Evolutionary conservation across 2,329 filamentous ascomycete genomes (phyloP).

Genomic region (Malbranchea zuffiana): DNA sequence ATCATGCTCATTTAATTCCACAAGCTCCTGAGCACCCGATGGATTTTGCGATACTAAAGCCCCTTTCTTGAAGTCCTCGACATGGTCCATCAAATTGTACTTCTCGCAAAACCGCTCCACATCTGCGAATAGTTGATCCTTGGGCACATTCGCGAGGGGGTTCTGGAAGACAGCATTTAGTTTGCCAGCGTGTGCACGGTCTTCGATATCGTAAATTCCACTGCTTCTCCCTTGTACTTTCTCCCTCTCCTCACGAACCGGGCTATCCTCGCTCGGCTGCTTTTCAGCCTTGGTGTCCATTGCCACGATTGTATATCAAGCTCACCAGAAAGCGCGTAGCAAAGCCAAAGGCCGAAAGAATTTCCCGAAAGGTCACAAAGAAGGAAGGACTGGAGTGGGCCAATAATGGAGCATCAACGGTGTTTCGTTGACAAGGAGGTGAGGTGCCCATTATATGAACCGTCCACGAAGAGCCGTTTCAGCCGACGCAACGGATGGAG

Average conservation of each 20-base stretch:
- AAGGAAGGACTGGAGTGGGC: no score
- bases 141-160: conserved; percentile 44
- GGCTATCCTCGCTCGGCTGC: not conserved
- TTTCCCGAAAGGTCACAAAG: no score
- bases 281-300: conserved; percentile 7
- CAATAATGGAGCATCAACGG: no score
- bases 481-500: no score
- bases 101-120: conserved; percentile 45
- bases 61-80: conserved; percentile 42
- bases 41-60: conserved; percentile 44
- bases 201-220: conserved; percentile 20
- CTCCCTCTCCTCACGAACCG: not conserved
- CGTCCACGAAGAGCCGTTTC: no score
- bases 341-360: no score
- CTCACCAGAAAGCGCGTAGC: no score
- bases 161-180: conserved; percentile 40
- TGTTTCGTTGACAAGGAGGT: no score
- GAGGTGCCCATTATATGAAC: no score
- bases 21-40: conserved; percentile 38
- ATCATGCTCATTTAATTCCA: conserved; percentile 37
- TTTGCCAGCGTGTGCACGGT: conserved; percentile 15
- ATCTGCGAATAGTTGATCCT: conserved; percentile 42
- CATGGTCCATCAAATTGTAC: conserved; percentile 39
- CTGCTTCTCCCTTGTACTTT: not conserved
- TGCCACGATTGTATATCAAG: no score